phyloP scores from a whole-genome alignment of 345 rosid genomes.

The Eucalyptus guilfoylei region DNA sequence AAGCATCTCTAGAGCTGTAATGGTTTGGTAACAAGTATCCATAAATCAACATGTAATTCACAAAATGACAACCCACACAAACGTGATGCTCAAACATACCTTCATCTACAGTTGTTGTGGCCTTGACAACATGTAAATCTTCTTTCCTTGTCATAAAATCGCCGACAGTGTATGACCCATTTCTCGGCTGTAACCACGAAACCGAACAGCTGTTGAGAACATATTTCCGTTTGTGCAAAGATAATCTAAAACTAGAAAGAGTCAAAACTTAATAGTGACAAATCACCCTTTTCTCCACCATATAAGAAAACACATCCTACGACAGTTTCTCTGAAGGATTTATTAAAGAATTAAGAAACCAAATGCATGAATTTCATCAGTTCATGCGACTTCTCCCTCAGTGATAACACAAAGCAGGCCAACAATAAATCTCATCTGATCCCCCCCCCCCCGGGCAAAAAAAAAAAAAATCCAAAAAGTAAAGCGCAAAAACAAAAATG shows the following conservation, averaged over 20 bases:
- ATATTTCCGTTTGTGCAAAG: background rate
- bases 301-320: background rate
- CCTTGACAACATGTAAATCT: slow-evolving; percentile 54
- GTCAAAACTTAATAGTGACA: background rate
- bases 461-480: background rate
- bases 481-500: background rate
- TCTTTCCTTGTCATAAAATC: slow-evolving; percentile 83
- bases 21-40: background rate
- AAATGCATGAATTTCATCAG: background rate
- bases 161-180: slow-evolving; percentile 65
- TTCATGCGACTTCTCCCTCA: background rate
- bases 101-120: slow-evolving; percentile 75
- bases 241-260: background rate
- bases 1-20: slow-evolving; percentile 65
- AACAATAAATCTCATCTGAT: background rate
- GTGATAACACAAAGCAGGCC: background rate
- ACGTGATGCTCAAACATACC: slow-evolving; percentile 21
- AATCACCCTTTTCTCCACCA: background rate
- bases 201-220: background rate
- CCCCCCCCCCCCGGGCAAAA: too few relatives aligned
- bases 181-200: slow-evolving; percentile 26
- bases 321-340: background rate
- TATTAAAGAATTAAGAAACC: background rate
- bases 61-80: background rate
- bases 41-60: background rate